Base-by-base conservation (phyloP, 345 rosid genomes). In the Odontarrhena argentea region DNA sequence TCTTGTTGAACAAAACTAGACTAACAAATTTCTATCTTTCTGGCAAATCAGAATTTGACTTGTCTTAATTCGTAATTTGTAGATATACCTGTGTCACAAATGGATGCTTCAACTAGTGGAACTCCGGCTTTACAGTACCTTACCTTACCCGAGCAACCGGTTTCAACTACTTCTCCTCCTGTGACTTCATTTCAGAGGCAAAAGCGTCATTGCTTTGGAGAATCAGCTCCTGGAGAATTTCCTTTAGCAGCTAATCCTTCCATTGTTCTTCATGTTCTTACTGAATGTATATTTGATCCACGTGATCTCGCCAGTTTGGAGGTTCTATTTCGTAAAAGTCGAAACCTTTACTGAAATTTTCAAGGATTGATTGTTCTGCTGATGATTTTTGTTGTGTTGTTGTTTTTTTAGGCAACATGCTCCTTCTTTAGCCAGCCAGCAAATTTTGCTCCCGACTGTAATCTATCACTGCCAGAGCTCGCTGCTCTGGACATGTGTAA, bases 391-490 rank as follows among this genome's bases (percentile, higher is more conserved):
- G 9, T 13, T 60, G 6, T 54, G 28, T 44, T 56, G 58, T 67
- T 68, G 55, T 35, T 42, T 47, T 70, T 79, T 51, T 96, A 94
- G 99, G 97, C 89, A 71, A 87, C 99, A 70, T 88, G 99, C 49
- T 83, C 84, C 32, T 94, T 91, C 89, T 94, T 94, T 75, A 87
- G 97, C 84, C 95, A 83, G 85, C 97, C 96, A 37, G 99, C 97
- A 69, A 85, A 91, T 77, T 91, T 91, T 57, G 55, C 85, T 59
- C 99, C 97, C 3, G 93, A 94, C 77, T 65, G 41, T 74, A 85
- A 64, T 69, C 72, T 94, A 70, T 87, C 96, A 30, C 76, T 94
- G 55, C 60, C 97, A 0, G 99, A 94, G 85, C 88, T 94, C 26
- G 97, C 97, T 60, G 96, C 99, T 79, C 82, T 94, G 24, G 99